A percentile compares a stretch with the other conserved stretches of the same genome.
Evolutionary conservation across 2,329 filamentous ascomycete genomes (phyloP).

Genomic region (Blastomyces emzantsi): DNA sequence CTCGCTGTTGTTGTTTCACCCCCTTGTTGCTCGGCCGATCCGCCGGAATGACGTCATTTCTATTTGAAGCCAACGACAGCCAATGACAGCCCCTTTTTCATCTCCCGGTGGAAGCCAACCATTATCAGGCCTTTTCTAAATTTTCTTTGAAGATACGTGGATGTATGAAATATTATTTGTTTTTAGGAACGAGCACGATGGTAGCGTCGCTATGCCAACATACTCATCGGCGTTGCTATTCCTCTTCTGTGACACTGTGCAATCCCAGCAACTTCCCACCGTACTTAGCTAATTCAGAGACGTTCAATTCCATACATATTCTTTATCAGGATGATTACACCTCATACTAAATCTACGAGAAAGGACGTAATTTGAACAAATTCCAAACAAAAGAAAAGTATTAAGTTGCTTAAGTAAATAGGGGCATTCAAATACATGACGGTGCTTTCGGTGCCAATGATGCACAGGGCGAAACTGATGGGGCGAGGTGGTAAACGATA

Average conservation of each 20-base stretch:
- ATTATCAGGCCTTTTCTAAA: background rate
- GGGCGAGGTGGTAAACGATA: background rate
- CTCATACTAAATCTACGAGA: background rate
- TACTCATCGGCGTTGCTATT: background rate
- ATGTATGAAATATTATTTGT: background rate
- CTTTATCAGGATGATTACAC: background rate
- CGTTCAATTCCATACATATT: too few relatives aligned
- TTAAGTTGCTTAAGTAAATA: background rate
- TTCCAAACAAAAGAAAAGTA: background rate
- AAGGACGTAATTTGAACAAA: background rate
- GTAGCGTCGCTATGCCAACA: background rate
- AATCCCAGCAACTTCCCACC: background rate
- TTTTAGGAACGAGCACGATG: background rate
- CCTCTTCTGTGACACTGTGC: background rate
- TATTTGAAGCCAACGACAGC: background rate
- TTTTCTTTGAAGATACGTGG: background rate
- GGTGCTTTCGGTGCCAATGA: background rate
- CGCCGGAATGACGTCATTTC: background rate
- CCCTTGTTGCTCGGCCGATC: background rate
- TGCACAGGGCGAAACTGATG: background rate
- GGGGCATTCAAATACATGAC: background rate
- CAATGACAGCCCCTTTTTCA: background rate
- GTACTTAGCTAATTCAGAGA: background rate
- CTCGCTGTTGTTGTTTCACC: background rate
- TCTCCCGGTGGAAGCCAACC: background rate